Evolutionary conservation across 1,139 yeast species (phyloP), one percentile per base, ranked within the genome.

Genomic region (Geotrichum cucujoidarum): DNA sequence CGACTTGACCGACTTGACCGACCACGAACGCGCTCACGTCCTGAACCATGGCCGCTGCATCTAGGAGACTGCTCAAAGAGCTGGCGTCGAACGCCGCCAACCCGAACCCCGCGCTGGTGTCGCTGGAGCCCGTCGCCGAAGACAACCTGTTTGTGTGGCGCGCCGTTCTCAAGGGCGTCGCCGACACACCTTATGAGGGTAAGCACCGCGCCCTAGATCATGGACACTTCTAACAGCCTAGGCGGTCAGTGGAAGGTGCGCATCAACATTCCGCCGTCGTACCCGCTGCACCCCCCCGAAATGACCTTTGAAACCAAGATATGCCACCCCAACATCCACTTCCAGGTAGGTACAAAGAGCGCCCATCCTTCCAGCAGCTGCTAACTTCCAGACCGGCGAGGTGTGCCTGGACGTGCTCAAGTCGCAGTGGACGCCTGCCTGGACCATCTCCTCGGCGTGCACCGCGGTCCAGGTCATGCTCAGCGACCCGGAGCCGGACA

Each of bases 371-470:
- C 4, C 17, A 32, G 16, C 17, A 4, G 3, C 13, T 32, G 20
- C 20, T 4, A 18, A 43, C 41, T 32, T 13, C 24, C 40, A 65
- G 45, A 80, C 83, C 0, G 95, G 95, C 0, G 92, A 83, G 55
- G 83, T 87, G 3, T 89, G 97, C 64, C 68, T 89, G n/a, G 95
- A 88, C 62, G 83, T 88, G 13, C 70, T 85, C 48, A 78, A 80
- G 56, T 63, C 61, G 34, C 76, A 75, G 53, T 89, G 96, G 96
- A 77, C 92, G 0, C 96, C 96, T 0, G 95, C 95, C 1, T 89
- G 95, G 95, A 81, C 85, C 37, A 63, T 89, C 38, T 71, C 80
- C 46, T 74, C 84, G 49, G 74, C 86, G n/a, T 71, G 86, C 42
- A 74, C 79, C 27, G 95, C 95, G 0, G 78, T 88, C 1, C 69